Evolutionary conservation across 345 rosid species (phyloP).

Genomic region (Hypericum perforatum): DNA sequence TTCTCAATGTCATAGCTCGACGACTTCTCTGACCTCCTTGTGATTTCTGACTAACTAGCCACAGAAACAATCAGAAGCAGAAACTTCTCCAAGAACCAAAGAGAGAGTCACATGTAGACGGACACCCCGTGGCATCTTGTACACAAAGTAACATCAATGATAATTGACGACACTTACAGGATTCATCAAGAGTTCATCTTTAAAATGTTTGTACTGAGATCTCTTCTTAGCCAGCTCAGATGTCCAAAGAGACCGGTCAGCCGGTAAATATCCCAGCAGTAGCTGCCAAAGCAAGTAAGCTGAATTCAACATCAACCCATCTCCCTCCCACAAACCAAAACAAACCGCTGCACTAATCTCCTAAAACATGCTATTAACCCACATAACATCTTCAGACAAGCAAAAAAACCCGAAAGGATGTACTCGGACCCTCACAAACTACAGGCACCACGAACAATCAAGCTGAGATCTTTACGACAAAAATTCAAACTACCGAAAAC

Average conservation of each 20-base stretch:
- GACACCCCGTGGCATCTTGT: neutral
- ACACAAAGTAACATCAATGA: too few species aligned
- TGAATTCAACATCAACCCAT: too few species aligned
- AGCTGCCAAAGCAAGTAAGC: slow-evolving; percentile 38
- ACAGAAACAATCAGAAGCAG: slow-evolving; percentile 48
- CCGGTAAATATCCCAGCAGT: slow-evolving; percentile 68
- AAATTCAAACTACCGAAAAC: too few species aligned
- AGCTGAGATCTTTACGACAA: too few species aligned
- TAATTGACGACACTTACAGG: slow-evolving; percentile 49
- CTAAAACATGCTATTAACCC: too few species aligned
- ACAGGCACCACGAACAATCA: too few species aligned
- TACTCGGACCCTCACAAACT: too few species aligned
- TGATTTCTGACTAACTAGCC: slow-evolving; percentile 94
- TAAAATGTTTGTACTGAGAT: slow-evolving; percentile 79
- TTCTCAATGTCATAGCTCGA: slow-evolving; percentile 33
- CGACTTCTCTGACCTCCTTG: slow-evolving; percentile 71
- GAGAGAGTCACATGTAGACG: neutral
- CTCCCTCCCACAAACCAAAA: too few species aligned
- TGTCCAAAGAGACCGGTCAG: slow-evolving; percentile 72
- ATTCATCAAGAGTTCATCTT: slow-evolving; percentile 84
- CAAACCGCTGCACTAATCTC: too few species aligned
- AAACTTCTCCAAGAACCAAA: slow-evolving; percentile 2
- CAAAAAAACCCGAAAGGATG: too few species aligned
- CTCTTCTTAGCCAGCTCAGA: slow-evolving; percentile 80
- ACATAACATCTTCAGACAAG: too few species aligned